These are phyloP conservation scores for Chaetothyriales sp. DNA, from an alignment of 2,329 filamentous ascomycete species.

Conservation along the genomic window DNA sequence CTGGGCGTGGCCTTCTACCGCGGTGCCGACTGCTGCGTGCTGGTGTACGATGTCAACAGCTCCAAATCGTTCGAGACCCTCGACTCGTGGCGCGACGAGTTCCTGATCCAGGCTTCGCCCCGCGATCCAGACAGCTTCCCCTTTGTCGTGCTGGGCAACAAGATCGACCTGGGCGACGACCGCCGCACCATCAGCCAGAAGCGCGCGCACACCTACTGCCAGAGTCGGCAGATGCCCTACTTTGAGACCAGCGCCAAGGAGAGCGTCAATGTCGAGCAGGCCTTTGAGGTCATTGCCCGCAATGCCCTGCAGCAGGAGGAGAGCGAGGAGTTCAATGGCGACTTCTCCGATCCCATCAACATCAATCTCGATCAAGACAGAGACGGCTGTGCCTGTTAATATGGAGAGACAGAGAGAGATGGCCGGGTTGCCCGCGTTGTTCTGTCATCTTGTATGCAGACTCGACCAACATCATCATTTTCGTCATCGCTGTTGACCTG, in stretches of 20 bases:
- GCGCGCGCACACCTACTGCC: slow-evolving; percentile 91
- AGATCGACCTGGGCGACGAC: slow-evolving; percentile 96
- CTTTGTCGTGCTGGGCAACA: slow-evolving; percentile 96
- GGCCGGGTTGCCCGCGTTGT: too few relatives aligned
- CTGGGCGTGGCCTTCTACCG: slow-evolving; percentile 95
- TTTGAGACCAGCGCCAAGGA: slow-evolving; percentile 99
- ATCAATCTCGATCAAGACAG: slow-evolving; percentile 91
- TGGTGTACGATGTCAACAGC: slow-evolving; percentile 98
- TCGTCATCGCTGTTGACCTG: too few relatives aligned
- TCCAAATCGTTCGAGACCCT: slow-evolving; percentile 97
- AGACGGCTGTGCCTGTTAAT: slow-evolving; percentile 82
- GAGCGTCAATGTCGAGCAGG: slow-evolving; percentile 91
- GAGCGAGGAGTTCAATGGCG: slow-evolving; percentile 90
- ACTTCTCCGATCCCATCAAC: slow-evolving; percentile 96
- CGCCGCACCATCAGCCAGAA: slow-evolving; percentile 95
- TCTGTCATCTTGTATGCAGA: too few relatives aligned
- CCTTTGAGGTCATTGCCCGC: slow-evolving; percentile 80
- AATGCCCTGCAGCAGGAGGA: slow-evolving; percentile 94
- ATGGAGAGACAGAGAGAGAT: background rate
- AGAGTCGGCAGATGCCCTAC: slow-evolving; percentile 94
- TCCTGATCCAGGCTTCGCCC: slow-evolving; percentile 90
- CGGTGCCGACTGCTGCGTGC: slow-evolving; percentile 91
- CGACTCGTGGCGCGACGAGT: slow-evolving; percentile 97
- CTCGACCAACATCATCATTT: too few relatives aligned
- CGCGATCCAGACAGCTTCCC: slow-evolving; percentile 95